Base-by-base conservation (phyloP, 169 alveolate species). In the Plasmodium vinckei region DNA sequence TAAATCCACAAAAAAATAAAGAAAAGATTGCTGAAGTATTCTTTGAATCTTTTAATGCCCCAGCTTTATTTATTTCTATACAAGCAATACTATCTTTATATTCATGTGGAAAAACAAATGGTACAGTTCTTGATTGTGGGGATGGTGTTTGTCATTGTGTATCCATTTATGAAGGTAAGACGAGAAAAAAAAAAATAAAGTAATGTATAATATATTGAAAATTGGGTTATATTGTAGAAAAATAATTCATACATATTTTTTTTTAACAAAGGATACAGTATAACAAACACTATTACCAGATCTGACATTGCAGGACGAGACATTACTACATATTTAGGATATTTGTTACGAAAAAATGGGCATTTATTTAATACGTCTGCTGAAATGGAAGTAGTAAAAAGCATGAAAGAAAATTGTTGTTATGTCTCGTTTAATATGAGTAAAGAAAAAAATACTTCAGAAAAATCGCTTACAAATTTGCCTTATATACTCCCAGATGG, bases 61-160 rank as follows among this genome's bases (percentile, higher is more conserved):
- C 94, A 46, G 94, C 95, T 46, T 64, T 94, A 65, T 92, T 90
- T 73, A 94, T 94, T 60, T 92, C 95, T 39, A 79, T 92, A 68
- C 92, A 93, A 61, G 94, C 95, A 47, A 77, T 94, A 25, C 87
- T 94, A 70, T 94, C 96, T 17, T 84, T 94, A 44, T 94, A 94
- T 87, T 88, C 94, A 39, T 94, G 95, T 15, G 97, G 97, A 42
- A 91, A 93, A 64, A 94, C 97, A 4, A 93, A 94, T 56, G 97
- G 97, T 42, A 93, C 94, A 39, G 97, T 93, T 42, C 92, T 93
- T 23, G 97, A 94, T 72, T 89, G 92, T 61, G 97, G 97, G 19
- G 95, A 94, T 65, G 94, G 94, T 9, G 95, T 94, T 9, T 79
- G 96, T 15, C 95, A 94, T 71, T 94, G 94, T 60, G 95, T 94